A percentile compares a stretch with the other conserved stretches of the same genome.
These are phyloP conservation scores for Thraustotheca clavata DNA, from an alignment of 352 stramenopile genomes.

Conservation along the genomic window DNA sequence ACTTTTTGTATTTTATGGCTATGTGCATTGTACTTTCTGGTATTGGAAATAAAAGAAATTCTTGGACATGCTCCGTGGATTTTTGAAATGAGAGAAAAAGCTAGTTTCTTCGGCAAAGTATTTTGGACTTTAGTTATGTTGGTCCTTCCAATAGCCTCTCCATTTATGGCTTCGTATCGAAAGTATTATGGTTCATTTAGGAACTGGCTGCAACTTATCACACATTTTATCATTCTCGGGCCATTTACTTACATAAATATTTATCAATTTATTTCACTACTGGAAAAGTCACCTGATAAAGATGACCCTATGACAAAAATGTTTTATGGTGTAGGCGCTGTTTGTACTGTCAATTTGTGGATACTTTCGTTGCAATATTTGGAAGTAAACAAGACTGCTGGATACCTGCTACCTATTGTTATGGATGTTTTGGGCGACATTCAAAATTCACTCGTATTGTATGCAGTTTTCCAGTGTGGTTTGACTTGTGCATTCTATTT, in stretches of 20 bases:
- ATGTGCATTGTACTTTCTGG: slow-evolving; percentile 4
- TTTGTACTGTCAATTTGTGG: neutral
- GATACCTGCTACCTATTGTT: slow-evolving; percentile 16
- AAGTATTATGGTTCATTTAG: slow-evolving; percentile 6
- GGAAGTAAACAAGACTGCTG: slow-evolving; percentile 3
- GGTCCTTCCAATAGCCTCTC: neutral
- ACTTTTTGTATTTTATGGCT: neutral
- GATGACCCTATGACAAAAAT: neutral
- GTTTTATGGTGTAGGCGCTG: neutral
- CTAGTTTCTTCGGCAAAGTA: neutral
- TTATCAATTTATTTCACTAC: too few species aligned
- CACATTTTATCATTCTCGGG: neutral
- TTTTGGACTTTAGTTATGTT: neutral
- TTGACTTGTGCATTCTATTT: slow-evolving; percentile 13
- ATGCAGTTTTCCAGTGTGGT: slow-evolving; percentile 7
- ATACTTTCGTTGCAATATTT: slow-evolving; percentile 20
- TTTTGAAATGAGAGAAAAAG: neutral
- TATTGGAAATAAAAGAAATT: neutral
- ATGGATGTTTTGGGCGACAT: slow-evolving; percentile 12
- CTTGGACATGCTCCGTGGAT: neutral
- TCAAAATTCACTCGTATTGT: slow-evolving; percentile 1
- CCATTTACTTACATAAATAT: neutral
- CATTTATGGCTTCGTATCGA: neutral
- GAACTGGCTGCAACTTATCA: neutral
- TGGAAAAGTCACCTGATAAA: neutral